These are phyloP conservation scores for Ceratobasidium sp. DNA, from an alignment of 1,284 basidiomycete genomes.

Conservation along the genomic window DNA sequence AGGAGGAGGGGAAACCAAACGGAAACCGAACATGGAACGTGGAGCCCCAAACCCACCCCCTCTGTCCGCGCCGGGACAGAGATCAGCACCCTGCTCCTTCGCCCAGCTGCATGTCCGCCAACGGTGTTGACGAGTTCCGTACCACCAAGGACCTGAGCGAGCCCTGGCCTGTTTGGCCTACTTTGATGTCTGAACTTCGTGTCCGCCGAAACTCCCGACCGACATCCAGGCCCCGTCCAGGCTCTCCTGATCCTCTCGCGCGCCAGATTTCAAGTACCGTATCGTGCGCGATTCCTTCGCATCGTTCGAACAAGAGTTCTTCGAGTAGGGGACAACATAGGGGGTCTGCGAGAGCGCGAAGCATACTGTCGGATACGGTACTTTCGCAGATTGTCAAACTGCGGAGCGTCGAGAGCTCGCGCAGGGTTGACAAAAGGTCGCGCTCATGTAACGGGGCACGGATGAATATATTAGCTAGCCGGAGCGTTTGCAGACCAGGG, in stretches of 20 bases:
- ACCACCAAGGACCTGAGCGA: constrained; percentile 24
- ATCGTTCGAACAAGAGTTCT: constrained; percentile 34
- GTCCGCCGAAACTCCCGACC: constrained; percentile 11
- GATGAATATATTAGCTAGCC: constrained; percentile 24
- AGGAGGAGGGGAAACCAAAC: no score
- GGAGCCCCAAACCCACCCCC: no score
- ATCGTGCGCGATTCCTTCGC: constrained; percentile 25
- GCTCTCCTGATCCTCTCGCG: neutral
- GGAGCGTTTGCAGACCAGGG: constrained; percentile 30
- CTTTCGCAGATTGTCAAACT: constrained; percentile 26
- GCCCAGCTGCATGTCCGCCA: constrained; percentile 37
- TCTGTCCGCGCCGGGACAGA: no score
- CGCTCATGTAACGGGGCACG: constrained; percentile 1
- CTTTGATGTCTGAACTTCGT: constrained; percentile 14
- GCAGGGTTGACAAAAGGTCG: constrained; percentile 16
- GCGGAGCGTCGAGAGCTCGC: constrained; percentile 17
- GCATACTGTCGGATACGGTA: constrained; percentile 27
- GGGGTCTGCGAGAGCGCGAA: constrained; percentile 29
- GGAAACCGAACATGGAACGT: no score
- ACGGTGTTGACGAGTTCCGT: constrained; percentile 31
- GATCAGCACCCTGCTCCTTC: constrained; percentile 9
- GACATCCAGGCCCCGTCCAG: neutral
- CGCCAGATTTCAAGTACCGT: constrained; percentile 29
- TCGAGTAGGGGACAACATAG: constrained; percentile 29
- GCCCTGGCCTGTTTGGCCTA: neutral